Evolutionary conservation across 2,329 filamentous ascomycete species (phyloP).

Genomic region (Tolypocladium album): DNA sequence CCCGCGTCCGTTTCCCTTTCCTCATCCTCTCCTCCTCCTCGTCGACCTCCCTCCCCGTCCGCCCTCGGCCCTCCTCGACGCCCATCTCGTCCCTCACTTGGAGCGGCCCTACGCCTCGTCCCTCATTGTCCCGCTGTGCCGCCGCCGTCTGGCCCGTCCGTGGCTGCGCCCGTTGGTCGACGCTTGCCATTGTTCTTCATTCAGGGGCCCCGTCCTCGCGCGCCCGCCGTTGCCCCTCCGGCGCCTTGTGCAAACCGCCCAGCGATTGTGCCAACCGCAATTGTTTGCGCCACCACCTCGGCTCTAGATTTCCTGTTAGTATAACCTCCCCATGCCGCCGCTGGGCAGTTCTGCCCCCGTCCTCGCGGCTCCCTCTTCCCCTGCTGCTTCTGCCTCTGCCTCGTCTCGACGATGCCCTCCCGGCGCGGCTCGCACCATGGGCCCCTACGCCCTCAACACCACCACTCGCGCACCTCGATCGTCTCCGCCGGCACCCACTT

Average conservation of each 20-base stretch:
- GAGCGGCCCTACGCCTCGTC: not conserved
- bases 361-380: not conserved
- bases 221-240: not conserved
- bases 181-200: not conserved
- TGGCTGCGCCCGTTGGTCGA: not conserved
- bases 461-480: not conserved
- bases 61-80: not conserved
- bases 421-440: not conserved
- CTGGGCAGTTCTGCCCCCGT: not conserved
- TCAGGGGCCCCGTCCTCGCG: not conserved
- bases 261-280: too few relatives aligned
- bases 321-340: not conserved
- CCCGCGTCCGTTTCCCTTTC: not conserved
- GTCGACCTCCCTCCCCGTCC: not conserved
- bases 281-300: not conserved
- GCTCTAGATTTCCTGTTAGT: not conserved
- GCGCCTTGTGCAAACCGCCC: not conserved
- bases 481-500: slow-evolving; percentile 2
- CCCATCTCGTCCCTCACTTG: not conserved
- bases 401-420: not conserved
- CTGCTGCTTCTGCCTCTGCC: not conserved
- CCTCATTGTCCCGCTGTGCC: not conserved
- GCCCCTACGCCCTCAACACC: not conserved
- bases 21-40: not conserved
- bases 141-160: not conserved